Evolutionary conservation across 1,139 yeast genomes (phyloP), one percentile per base, ranked within the genome.

Genomic region (Kazachstania sp.): DNA sequence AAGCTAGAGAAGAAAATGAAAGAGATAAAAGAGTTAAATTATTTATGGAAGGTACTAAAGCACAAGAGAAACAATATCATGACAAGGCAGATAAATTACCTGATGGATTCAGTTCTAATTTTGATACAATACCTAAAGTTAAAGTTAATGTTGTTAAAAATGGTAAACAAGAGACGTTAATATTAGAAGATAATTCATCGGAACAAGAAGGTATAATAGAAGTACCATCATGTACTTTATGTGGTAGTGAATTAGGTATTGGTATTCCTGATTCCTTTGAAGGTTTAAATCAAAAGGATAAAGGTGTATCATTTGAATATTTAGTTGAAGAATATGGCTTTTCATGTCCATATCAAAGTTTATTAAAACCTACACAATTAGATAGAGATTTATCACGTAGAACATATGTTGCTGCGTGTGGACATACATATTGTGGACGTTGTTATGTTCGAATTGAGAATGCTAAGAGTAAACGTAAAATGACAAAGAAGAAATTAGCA

Each of bases 341-440:
- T 15, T 71, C 61, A 34, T 85, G 88, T 1, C 92, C 92, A 0
- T 84, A 83, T 75, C 81, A 79, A 55, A 77, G 82, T 45, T 57
- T 70, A 15, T 60, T 66, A 23, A 69, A 71, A 34, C 68, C 81
- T 13, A 73, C 83, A 0, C 73, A 70, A 8, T 71, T 71, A 1
- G 95, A 86, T 57, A 61, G 69, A 32, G 82, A 77, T 45, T 68
- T 86, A 32, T 81, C 92, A 1, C 79, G 74, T 58, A 72, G 92
- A 51, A 77, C 84, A 4, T 87, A 83, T 60, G 74, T 77, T 29
- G 75, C 90, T 0, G 60, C 62, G 11, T 88, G 97, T 69, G 96
- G 96, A 0, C 97, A 88, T 67, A 75, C 82, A 1, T 88, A 78
- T 61, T 88, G 97, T 65, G 96, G 95, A 2, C 67, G 92, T 45